Percentiles rank a stretch among this genome's conserved stretches.
phyloP scores from a whole-genome alignment of 2,329 filamentous ascomycete genomes.

The Talaromyces atroroseus region DNA sequence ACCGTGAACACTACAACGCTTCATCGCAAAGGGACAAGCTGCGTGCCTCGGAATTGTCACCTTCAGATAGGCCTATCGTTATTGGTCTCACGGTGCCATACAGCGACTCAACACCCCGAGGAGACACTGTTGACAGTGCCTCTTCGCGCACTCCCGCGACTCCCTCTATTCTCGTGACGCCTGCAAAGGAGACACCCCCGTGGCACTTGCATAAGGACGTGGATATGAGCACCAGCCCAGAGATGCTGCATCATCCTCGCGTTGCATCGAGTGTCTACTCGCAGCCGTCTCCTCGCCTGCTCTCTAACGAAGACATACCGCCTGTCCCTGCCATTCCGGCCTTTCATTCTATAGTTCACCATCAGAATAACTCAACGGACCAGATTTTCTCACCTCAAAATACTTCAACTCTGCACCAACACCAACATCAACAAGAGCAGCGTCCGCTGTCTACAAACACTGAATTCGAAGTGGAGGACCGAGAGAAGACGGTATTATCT shows the following conservation, averaged over 20 bases:
- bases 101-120: constrained; percentile 20
- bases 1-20: constrained; percentile 14
- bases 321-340: constrained; percentile 39
- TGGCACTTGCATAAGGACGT: constrained; percentile 25
- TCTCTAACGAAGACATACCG: constrained; percentile 26
- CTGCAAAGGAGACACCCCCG: constrained; percentile 35
- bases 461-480: constrained; percentile 34
- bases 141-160: constrained; percentile 33
- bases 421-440: constrained; percentile 19
- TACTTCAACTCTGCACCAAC: constrained; percentile 14
- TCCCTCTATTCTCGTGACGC: constrained; percentile 43
- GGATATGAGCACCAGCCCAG: constrained; percentile 16
- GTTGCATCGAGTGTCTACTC: constrained; percentile 43
- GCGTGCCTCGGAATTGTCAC: constrained; percentile 35
- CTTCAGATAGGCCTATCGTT: constrained; percentile 41
- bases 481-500: constrained; percentile 18
- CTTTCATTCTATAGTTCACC: constrained; percentile 20
- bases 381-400: constrained; percentile 13
- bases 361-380: constrained; percentile 9
- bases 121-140: constrained; percentile 14
- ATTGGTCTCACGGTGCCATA: constrained; percentile 42
- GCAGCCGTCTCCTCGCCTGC: constrained; percentile 30
- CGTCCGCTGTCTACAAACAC: constrained; percentile 32
- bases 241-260: constrained; percentile 23
- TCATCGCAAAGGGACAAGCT: constrained; percentile 6